Evolutionary conservation across 768 basidiomycete genomes (phyloP), one percentile per base, ranked within the genome.

Genomic region (Steccherinum ochraceum): DNA sequence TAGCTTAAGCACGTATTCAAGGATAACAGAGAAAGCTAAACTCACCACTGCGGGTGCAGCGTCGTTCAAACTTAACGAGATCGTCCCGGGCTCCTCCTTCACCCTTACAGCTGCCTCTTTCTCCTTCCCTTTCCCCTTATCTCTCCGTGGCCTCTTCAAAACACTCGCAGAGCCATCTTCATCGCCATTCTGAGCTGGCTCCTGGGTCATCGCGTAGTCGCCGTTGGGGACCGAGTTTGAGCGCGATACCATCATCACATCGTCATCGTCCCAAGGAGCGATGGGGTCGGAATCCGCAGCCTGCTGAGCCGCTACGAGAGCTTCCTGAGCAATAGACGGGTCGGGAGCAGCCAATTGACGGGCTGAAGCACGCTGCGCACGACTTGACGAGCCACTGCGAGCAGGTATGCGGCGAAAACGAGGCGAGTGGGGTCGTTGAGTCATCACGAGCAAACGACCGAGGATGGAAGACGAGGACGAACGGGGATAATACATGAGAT

Each of bases 261-360:
- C 83, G 60, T 77, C 75, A 46, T 81, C 80, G 56, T 87, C 84
- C 58, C 77, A 64, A 52, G 75, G 69, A 64, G 75, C 72, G 57
- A 74, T 70, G 46, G 73, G 60, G 63, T 86, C 83, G 50, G 74
- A 72, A 61, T 80, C 79, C 54, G 70, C 64, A 58, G 16, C 7
- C 16, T 35, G 30, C 76, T 77, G 74, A 55, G 75, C 69, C 64
- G 77, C 66, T 66, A 84, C 84, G 63, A 59, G 19, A 18, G 7
- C 41, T 11, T 23, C 41, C n/a, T 43, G 41, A 23, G 41, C 41
- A 18, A n/a, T 7, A 43, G 41, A 18, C n/a, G 60, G n/a, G 56
- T 26, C 40, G 19, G 46, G 52, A 11, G 46, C 50, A 27, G 52
- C 47, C 12, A 63, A 52, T 45, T 53, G 58, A 26, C 61, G 61